Base-by-base conservation (phyloP, 306 rosid genomes). In the Vigna reflexopilosa region DNA sequence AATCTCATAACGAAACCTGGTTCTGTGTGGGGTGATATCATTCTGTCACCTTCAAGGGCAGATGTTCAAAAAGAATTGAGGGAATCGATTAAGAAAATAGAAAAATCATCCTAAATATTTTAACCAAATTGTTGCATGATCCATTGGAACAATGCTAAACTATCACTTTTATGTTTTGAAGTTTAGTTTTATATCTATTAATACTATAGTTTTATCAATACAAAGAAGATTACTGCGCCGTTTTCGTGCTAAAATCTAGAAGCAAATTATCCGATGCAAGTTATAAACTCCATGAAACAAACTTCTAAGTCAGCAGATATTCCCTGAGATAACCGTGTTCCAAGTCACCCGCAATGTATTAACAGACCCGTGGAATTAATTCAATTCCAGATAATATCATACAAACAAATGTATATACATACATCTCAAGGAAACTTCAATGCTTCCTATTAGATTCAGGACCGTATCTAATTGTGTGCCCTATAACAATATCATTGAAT, bases 21-120 rank as follows among this genome's bases (percentile, higher is more conserved):
- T 71, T 87, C 96, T 19, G 56, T 81, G 59, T 95, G 96, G 99
- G 88, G 85, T 17, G 91, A 89, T 75, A 11, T 83, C 16, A 87
- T 87, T 71, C 36, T 79, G 79, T 75, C 91, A 42, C 71, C 96
- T 13, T 84, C 86, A 67, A 91, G 98, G 79, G 7, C 79, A 20
- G 61, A 9, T 50, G 58, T 52, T 82, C 99, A 91, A 67, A 52
- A 44, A 70, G 78, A 84, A 80, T 86, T 95, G 1, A 85, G 80
- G 77, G 78, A 74, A 55, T 40, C 81, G 74, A 86, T 95, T 67
- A 80, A 50, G 52, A 88, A 75, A 72, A 83, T 86, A 67, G 97
- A 95, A 59, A 88, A 73, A 12, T 26, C 65, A 4, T 51, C 72
- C 14, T 17, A 26, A 76, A 15, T 19, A 57, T 32, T 32, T 32